Evolutionary conservation across 441 rosid genomes (phyloP).

Genomic region (Codiaeum variegatum): DNA sequence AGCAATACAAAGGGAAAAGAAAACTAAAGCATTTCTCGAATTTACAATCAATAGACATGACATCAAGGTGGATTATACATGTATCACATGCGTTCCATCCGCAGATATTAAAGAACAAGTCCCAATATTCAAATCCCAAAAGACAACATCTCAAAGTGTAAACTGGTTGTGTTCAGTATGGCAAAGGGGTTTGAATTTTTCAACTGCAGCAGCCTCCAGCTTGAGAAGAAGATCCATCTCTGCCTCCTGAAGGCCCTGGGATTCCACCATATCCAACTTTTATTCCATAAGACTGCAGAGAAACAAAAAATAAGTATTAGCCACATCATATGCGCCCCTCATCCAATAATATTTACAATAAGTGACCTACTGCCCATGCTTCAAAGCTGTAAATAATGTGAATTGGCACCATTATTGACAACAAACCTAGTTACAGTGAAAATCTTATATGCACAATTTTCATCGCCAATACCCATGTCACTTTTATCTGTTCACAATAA

Average conservation of each 20-base stretch:
- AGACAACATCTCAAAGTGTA: background rate
- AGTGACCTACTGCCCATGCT: background rate
- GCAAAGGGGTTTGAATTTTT: conserved; percentile 22
- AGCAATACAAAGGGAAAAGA: background rate
- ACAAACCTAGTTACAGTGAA: background rate
- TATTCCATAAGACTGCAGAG: conserved; percentile 76
- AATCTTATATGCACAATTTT: background rate
- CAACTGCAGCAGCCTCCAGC: conserved; percentile 87
- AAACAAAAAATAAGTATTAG: conserved; percentile 14
- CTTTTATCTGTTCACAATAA: background rate
- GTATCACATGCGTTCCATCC: conserved; percentile 6
- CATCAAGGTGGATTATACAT: conserved; percentile 24
- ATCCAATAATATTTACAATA: conserved; percentile 1
- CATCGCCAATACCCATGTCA: background rate
- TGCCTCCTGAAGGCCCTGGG: conserved; percentile 90
- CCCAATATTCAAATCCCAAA: conserved; percentile 14
- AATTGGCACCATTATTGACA: background rate
- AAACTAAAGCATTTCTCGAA: conserved; percentile 18
- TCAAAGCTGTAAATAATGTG: conserved; percentile 1
- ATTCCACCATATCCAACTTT: conserved; percentile 96
- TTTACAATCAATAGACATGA: conserved; percentile 32
- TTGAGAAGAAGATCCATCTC: conserved; percentile 76
- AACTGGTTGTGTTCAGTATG: conserved; percentile 3
- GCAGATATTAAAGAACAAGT: conserved; percentile 4
- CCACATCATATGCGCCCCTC: conserved; percentile 15